phyloP scores from a whole-genome alignment of 2,329 filamentous ascomycete species.

The Trichoderma brevicompactum region DNA sequence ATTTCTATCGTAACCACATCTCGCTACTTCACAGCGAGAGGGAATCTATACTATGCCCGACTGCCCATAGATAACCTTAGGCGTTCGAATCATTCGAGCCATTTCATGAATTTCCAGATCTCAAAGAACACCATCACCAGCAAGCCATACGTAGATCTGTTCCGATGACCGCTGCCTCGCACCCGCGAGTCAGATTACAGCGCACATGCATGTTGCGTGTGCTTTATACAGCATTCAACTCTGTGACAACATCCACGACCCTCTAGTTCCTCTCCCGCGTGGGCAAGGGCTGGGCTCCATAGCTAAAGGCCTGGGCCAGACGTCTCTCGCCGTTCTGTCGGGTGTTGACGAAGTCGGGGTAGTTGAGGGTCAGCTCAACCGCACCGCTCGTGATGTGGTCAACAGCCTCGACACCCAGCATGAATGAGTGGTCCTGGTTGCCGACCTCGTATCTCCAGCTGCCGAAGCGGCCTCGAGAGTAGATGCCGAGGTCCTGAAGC shows the following conservation, averaged over 20 bases:
- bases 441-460: conserved; percentile 97
- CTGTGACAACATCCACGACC: background rate
- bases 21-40: conserved; percentile 12
- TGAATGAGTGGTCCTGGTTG: conserved; percentile 98
- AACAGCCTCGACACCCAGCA: conserved; percentile 92
- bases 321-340: conserved; percentile 62
- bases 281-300: conserved; percentile 38
- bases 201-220: conserved; percentile 32
- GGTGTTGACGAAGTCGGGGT: conserved; percentile 92
- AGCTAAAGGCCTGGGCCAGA: conserved; percentile 52
- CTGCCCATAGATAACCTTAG: conserved; percentile 24
- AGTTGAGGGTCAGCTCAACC: conserved; percentile 91
- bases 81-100: conserved; percentile 21
- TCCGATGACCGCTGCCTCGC: conserved; percentile 34
- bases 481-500: conserved; percentile 89
- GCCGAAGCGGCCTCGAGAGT: conserved; percentile 94
- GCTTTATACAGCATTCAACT: conserved; percentile 24
- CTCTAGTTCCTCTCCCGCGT: conserved; percentile 35
- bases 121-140: conserved; percentile 32
- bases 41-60: conserved; percentile 27
- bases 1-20: conserved; percentile 24
- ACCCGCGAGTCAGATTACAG: conserved; percentile 36
- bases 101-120: conserved; percentile 35
- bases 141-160: conserved; percentile 31
- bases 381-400: conserved; percentile 89